Evolutionary conservation across 2,329 filamentous ascomycete species (phyloP).

Genomic region (Penicillium janthinellum): DNA sequence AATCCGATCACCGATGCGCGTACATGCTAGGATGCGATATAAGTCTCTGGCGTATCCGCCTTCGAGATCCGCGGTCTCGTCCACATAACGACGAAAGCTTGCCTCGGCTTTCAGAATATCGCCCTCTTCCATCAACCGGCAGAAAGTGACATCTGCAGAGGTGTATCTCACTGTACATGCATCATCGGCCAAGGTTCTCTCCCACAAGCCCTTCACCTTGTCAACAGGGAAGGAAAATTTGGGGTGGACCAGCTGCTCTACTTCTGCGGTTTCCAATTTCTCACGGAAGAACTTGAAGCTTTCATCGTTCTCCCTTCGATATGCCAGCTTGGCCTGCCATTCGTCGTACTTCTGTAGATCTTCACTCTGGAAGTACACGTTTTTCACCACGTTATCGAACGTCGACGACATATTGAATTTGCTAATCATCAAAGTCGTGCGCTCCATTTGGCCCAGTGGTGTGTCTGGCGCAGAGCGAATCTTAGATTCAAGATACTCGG

Average conservation of each 20-base stretch:
- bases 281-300: slow-evolving; percentile 6
- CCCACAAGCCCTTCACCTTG: slow-evolving; percentile 15
- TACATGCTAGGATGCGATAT: slow-evolving; percentile 21
- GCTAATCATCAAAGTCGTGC: slow-evolving; percentile 5
- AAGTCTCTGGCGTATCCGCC: slow-evolving; percentile 15
- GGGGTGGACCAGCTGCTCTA: not conserved
- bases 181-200: slow-evolving; percentile 11
- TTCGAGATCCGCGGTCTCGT: slow-evolving; percentile 9
- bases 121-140: slow-evolving; percentile 11
- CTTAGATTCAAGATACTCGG: slow-evolving; percentile 8
- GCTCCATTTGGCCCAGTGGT: slow-evolving; percentile 12
- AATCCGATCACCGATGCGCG: slow-evolving; percentile 18
- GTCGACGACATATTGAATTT: slow-evolving; percentile 20
- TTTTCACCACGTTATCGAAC: slow-evolving; percentile 6
- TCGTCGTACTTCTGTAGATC: slow-evolving; percentile 12
- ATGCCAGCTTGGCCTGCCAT: slow-evolving; percentile 13
- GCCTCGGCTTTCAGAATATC: slow-evolving; percentile 14
- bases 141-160: slow-evolving; percentile 6
- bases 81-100: slow-evolving; percentile 16
- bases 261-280: not conserved
- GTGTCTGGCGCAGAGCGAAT: slow-evolving; percentile 11
- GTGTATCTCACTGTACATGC: slow-evolving; percentile 6
- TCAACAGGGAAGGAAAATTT: not conserved
- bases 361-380: slow-evolving; percentile 12
- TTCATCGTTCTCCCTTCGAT: slow-evolving; percentile 12